These are phyloP conservation scores for Cantharellus anzutake DNA, from an alignment of 768 basidiomycete species.

Conservation along the genomic window DNA sequence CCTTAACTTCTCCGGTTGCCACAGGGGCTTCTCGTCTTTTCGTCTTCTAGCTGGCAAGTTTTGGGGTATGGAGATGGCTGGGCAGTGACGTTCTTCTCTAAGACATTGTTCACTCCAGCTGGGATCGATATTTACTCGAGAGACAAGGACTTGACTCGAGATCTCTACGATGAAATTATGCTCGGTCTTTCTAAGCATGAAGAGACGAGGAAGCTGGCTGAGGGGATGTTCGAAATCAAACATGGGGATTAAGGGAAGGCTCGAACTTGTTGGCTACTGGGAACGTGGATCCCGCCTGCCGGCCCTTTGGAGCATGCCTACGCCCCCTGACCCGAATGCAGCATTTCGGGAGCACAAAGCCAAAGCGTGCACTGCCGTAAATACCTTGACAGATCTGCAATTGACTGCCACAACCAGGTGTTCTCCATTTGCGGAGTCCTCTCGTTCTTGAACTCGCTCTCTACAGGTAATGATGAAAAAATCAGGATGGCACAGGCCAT, in stretches of 20 bases:
- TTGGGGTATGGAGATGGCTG: conserved; percentile 18
- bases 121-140: conserved; percentile 24
- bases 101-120: conserved; percentile 26
- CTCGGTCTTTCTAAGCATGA: neutral
- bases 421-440: too few species aligned
- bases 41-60: conserved; percentile 15
- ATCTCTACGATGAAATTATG: neutral
- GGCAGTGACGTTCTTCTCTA: conserved; percentile 22
- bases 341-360: too few species aligned
- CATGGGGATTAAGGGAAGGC: neutral
- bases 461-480: too few species aligned
- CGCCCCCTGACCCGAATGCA: too few species aligned
- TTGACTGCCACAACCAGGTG: too few species aligned
- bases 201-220: neutral
- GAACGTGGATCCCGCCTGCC: too few species aligned
- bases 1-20: neutral
- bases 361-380: too few species aligned
- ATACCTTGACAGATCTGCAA: too few species aligned
- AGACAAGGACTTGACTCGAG: neutral
- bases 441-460: too few species aligned
- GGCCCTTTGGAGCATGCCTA: too few species aligned
- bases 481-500: too few species aligned
- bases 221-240: neutral
- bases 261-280: too few species aligned
- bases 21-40: neutral